Percentiles rank a stretch among this genome's conserved stretches.
Conservation (phyloP, 768 basidiomycete species). For the Suillus cothurnatus region DNA sequence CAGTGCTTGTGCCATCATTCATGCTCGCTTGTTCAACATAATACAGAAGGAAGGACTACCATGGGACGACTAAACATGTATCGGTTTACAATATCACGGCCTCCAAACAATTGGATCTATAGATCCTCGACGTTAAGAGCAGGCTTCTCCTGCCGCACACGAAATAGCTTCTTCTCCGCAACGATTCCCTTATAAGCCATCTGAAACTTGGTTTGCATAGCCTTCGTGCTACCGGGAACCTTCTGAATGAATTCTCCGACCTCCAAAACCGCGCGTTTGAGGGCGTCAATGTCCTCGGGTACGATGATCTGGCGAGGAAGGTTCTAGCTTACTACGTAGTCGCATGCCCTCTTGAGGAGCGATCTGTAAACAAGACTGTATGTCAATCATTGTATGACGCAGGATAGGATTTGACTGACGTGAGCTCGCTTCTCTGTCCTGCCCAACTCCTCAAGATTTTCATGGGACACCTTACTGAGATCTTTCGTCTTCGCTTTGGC, state of each 20-base stretch:
- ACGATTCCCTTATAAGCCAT: conserved; percentile 39
- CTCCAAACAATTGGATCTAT: not conserved
- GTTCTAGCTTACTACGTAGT: conserved; percentile 35
- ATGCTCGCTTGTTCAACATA: not conserved
- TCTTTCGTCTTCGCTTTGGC: conserved; percentile 35
- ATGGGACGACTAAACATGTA: not conserved
- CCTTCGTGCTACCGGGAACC: conserved; percentile 24
- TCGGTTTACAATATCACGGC: not conserved
- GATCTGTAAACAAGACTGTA: conserved; percentile 20
- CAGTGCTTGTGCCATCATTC: not conserved
- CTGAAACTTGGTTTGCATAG: conserved; percentile 26
- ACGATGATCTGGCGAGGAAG: conserved; percentile 32
- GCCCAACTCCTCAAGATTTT: conserved; percentile 37
- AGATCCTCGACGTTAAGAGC: conserved; percentile 27
- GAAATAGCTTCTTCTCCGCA: conserved; percentile 9
- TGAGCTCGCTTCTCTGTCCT: conserved; percentile 31
- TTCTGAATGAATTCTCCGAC: conserved; percentile 30
- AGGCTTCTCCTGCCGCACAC: conserved; percentile 13
- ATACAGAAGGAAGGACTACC: not conserved
- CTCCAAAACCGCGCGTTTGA: conserved; percentile 31
- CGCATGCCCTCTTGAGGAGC: conserved; percentile 26
- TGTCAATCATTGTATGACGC: not conserved
- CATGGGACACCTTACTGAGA: conserved; percentile 29
- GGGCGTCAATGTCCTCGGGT: conserved; percentile 19
- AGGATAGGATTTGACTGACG: conserved; percentile 29